Conservation (phyloP, 2,329 filamentous ascomycete genomes). For the Aspergillus melleus region DNA sequence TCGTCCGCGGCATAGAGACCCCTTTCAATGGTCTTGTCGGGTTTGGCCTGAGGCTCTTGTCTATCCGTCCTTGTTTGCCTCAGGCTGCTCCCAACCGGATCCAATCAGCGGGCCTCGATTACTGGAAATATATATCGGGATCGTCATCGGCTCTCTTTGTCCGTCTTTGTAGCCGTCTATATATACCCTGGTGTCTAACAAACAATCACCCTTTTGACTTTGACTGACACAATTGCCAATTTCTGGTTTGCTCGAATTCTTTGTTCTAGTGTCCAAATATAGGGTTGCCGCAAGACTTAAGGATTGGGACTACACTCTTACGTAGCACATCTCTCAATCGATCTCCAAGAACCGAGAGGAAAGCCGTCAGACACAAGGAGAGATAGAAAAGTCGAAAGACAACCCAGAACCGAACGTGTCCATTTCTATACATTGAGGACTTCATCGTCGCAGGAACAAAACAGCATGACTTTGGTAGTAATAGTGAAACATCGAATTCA, state of each 20-base stretch:
- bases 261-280: background rate
- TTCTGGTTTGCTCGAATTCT: background rate
- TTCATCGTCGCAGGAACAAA: constrained; percentile 25
- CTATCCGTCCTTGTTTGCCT: background rate
- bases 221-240: background rate
- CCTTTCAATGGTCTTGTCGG: background rate
- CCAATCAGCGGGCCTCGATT: background rate
- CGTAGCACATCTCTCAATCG: background rate
- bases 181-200: background rate
- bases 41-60: background rate
- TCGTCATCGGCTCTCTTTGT: background rate
- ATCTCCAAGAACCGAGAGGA: background rate
- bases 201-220: background rate
- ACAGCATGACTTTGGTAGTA: constrained; percentile 25
- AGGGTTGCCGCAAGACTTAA: too few species aligned
- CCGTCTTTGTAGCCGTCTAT: background rate
- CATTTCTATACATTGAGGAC: constrained; percentile 38
- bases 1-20: background rate
- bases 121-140: background rate
- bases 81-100: constrained; percentile 3
- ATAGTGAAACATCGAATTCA: constrained; percentile 25
- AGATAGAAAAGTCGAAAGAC: background rate
- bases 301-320: background rate
- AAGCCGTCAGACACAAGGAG: background rate
- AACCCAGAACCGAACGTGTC: constrained; percentile 10